Evolutionary conservation across 2,329 filamentous ascomycete species (phyloP).

Genomic region (Pseudogymnoascus sp.): DNA sequence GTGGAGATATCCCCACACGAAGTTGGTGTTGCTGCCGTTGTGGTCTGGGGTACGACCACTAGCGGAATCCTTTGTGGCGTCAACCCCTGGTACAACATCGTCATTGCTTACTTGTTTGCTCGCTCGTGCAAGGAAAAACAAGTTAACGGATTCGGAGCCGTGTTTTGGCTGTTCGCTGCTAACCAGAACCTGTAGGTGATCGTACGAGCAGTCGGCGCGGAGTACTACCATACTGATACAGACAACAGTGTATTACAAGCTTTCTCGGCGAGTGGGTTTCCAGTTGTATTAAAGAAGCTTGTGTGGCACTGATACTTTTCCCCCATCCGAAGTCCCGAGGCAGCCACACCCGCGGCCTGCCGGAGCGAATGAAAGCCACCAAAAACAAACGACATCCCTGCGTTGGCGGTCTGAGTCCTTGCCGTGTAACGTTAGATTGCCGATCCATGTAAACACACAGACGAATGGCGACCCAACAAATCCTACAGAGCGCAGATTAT

Average conservation of each 20-base stretch:
- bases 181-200: not conserved
- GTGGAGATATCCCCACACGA: not conserved
- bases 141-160: not conserved
- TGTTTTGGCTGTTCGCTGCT: not conserved
- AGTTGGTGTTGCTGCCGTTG: not conserved
- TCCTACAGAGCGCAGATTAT: not conserved
- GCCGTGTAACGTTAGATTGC: not conserved
- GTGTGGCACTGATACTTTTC: not conserved
- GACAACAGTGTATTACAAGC: not conserved
- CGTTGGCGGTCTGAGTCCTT: not conserved
- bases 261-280: not conserved
- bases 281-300: not conserved
- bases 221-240: not conserved
- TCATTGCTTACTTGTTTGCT: not conserved
- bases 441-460: not conserved
- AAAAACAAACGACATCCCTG: not conserved
- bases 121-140: not conserved
- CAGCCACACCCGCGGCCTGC: not conserved
- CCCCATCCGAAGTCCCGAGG: not conserved
- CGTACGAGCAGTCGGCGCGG: not conserved
- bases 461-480: not conserved
- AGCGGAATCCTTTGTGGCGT: not conserved
- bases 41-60: not conserved
- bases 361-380: not conserved
- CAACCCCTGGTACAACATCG: not conserved